Evolutionary conservation across 2,329 filamentous ascomycete species (phyloP), one percentile per base, ranked within the genome.

Genomic region (Pestalotiopsis sp.): DNA sequence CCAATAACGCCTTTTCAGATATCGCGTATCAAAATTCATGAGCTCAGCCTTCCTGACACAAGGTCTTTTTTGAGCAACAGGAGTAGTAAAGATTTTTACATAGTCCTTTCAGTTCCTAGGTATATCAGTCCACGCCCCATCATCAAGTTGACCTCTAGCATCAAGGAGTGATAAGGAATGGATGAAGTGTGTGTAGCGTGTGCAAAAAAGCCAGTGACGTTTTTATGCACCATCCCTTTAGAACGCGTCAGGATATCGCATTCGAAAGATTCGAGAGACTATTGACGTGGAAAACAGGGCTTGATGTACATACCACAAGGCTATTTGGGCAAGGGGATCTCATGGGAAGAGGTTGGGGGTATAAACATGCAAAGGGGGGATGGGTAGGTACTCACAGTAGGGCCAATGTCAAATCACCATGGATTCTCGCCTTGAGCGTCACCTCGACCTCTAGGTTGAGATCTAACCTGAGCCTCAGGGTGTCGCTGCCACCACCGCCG

Each of bases 381-480:
- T 13, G 17, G 27, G 41, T 57, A 64, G 41, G 49, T 62, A 84
- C 85, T 80, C 82, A 88, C 85, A 88, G 81, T 74, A 96, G 85
- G 72, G 90, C 91, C 72, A 96, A 81, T 63, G 92, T 94, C 72
- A 97, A 82, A 83, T 97, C 94, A 78, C 94, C 94, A 74, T 94
- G 90, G 74, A 96, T 95, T 81, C 91, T 91, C 25, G 93, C 93
- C 85, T 96, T 96, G 69, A 96, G 86, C 76, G 94, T 92, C 72
- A 96, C 93, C 80, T 96, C 93, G 67, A 96, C 88, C 75, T 96
- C 93, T 69, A 96, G 84, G 79, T 96, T 96, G 70, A 94, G 85
- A 77, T 96, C 93, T 20, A 95, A 83, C 63, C 91, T 87, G 75
- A 96, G 81, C 76, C 91, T 90, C 77, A 95, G 82, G 31, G 92